Evolutionary conservation across 192 early-diverging fungal genomes (phyloP), one percentile per base, ranked within the genome.

Genomic region (Spinellus fusiger): DNA sequence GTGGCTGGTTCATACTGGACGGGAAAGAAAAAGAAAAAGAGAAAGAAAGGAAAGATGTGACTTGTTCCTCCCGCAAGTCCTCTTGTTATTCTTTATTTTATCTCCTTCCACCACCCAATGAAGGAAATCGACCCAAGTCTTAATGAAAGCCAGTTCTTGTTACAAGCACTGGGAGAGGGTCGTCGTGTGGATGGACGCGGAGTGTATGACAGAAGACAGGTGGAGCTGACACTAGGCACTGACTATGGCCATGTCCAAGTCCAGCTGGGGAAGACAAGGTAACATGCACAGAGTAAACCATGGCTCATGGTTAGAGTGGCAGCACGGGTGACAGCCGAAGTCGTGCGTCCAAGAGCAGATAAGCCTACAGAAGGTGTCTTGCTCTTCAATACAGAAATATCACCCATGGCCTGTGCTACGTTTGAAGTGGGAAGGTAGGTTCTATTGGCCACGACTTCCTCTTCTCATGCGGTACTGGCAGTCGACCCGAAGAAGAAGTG

Each of bases 331-430:
- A 80, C 85, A 1, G 84, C 83, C 49, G 82, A 89, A 63, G 84
- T 92, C 8, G 76, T 78, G 23, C 81, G 84, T 53, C 89, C 89
- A 18, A 77, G 74, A 20, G 64, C 74, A 5, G 93, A 87, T 71
- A 90, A 79, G 23, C 89, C 95, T 1, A 90, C 86, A 16, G 96
- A 99, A 63, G 96, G 96, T 1, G 77, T 87, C 4, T 70, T 99
- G 23, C 64, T 77, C 46, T 93, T 99, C 70, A 90, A 79, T 67
- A 93, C 89, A 0, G 94, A 95, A 64, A 76, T 96, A 29, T 90
- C 90, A 18, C 89, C 85, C 33, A 88, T 98, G 89, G 92, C 93
- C 1, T 82, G 86, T 8, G 84, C 90, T 1, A 70, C 73, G 8
- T 83, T 91, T 54, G 93, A 95, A 32, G 64, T 63, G 20, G 80